phyloP scores from a whole-genome alignment of 1,139 yeast species.

The Taphrina communis region DNA sequence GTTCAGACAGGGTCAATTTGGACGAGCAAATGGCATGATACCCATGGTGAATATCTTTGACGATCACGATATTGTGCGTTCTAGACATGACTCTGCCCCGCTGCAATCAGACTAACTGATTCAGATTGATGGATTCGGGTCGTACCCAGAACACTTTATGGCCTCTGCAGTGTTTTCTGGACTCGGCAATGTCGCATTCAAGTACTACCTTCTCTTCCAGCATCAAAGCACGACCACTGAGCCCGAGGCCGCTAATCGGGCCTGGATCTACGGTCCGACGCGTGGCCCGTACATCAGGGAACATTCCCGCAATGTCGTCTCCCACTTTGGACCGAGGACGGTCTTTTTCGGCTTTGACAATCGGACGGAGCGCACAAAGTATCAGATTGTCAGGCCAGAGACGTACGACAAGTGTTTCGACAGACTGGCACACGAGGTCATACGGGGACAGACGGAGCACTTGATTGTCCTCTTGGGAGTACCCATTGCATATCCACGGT shows the following conservation, averaged over 20 bases:
- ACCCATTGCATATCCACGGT: conserved; percentile 89
- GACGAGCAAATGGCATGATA: conserved; percentile 76
- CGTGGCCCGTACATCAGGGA: conserved; percentile 72
- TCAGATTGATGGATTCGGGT: conserved; percentile 93
- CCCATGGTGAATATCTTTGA: conserved; percentile 86
- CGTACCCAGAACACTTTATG: conserved; percentile 81
- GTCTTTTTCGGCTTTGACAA: conserved; percentile 83
- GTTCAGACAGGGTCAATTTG: conserved; percentile 84
- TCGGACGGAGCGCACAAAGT: conserved; percentile 79
- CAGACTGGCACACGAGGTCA: conserved; percentile 63
- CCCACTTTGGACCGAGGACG: conserved; percentile 73
- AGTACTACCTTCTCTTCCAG: conserved; percentile 88
- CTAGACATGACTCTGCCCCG: background rate
- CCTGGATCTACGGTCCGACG: conserved; percentile 51
- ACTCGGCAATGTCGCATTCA: conserved; percentile 79
- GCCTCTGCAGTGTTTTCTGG: conserved; percentile 66
- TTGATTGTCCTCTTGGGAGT: conserved; percentile 84
- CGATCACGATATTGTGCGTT: conserved; percentile 48
- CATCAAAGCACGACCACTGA: conserved; percentile 58
- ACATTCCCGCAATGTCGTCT: conserved; percentile 68
- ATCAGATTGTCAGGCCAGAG: conserved; percentile 59
- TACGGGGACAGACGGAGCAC: conserved; percentile 65
- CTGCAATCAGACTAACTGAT: conserved; percentile 62
- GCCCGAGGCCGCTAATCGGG: conserved; percentile 48
- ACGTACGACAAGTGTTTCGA: conserved; percentile 67